Evolutionary conservation across 352 stramenopile genomes (phyloP).

Genomic region (Phytopythium vexans): DNA sequence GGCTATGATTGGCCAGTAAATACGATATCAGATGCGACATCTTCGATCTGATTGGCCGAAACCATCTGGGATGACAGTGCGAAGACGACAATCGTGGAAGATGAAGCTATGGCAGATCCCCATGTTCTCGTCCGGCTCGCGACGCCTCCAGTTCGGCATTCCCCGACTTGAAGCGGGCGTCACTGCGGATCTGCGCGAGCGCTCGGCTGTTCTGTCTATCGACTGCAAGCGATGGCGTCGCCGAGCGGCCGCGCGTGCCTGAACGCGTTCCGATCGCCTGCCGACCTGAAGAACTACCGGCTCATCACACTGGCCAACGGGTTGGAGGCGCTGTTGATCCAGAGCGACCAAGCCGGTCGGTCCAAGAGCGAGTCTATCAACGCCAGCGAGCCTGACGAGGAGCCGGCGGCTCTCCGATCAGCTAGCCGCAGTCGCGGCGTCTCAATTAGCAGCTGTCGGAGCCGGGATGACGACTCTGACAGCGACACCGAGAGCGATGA

Average conservation of each 20-base stretch:
- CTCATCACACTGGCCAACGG: conserved; percentile 65
- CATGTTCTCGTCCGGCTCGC: too few species aligned
- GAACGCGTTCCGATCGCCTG: conserved; percentile 47
- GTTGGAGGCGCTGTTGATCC: conserved; percentile 59
- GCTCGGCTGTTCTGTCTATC: neutral
- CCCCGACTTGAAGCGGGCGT: too few species aligned
- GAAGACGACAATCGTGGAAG: too few species aligned
- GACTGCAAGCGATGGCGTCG: neutral
- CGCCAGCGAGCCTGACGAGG: conserved; percentile 1
- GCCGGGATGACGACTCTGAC: conserved; percentile 7
- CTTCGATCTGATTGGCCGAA: too few species aligned
- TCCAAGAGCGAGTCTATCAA: neutral
- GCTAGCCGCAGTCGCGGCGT: conserved; percentile 1
- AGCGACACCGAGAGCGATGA: conserved; percentile 5
- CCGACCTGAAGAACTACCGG: conserved; percentile 72
- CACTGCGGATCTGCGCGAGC: too few species aligned
- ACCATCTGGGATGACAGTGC: too few species aligned
- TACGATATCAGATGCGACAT: too few species aligned
- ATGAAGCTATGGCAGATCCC: too few species aligned
- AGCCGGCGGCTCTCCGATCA: conserved; percentile 5
- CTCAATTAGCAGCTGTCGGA: conserved; percentile 4
- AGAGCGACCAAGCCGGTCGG: conserved; percentile 20
- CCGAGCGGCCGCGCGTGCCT: conserved; percentile 15
- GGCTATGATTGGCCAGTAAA: too few species aligned
- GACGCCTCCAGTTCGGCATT: too few species aligned